Evolutionary conservation across 2,329 filamentous ascomycete species (phyloP).

Genomic region (Cladobotryum mycophilum): DNA sequence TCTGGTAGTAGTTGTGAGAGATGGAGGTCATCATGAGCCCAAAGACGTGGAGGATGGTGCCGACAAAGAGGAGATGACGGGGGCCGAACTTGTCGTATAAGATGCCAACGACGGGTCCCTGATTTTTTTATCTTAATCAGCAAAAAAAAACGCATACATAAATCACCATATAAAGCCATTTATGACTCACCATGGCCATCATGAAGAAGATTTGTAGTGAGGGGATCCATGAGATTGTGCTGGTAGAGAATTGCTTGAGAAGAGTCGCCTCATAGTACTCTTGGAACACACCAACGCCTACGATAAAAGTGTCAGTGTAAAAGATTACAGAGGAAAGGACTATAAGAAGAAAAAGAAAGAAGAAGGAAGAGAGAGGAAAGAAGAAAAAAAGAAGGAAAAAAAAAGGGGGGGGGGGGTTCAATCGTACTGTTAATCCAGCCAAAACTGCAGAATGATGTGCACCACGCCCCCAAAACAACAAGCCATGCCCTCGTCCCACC

Average conservation of each 20-base stretch:
- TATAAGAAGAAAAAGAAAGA: no score
- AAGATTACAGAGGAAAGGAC: no score
- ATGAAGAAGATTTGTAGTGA: conserved; percentile 51
- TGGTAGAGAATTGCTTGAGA: conserved; percentile 42
- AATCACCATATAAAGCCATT: not conserved
- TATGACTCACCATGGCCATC: conserved; percentile 34
- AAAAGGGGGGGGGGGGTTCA: no score
- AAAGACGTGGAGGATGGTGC: conserved; percentile 52
- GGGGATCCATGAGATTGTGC: conserved; percentile 56
- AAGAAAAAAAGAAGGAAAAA: no score
- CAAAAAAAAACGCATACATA: conserved; percentile 5
- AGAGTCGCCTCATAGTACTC: conserved; percentile 49
- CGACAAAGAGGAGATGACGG: conserved; percentile 44
- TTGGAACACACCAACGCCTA: conserved; percentile 48
- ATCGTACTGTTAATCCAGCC: conserved; percentile 42
- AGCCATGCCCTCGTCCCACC: conserved; percentile 32
- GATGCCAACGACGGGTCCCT: conserved; percentile 56
- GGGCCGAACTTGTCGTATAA: conserved; percentile 60
- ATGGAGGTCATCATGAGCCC: conserved; percentile 58
- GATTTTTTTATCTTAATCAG: not conserved
- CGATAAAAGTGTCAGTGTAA: not conserved
- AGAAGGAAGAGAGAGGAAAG: no score
- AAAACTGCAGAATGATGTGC: conserved; percentile 34
- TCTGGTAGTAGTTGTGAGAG: conserved; percentile 33
- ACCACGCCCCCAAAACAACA: conserved; percentile 35